Conservation (phyloP, 129 eudicot species). For the Escallonia rubra region DNA sequence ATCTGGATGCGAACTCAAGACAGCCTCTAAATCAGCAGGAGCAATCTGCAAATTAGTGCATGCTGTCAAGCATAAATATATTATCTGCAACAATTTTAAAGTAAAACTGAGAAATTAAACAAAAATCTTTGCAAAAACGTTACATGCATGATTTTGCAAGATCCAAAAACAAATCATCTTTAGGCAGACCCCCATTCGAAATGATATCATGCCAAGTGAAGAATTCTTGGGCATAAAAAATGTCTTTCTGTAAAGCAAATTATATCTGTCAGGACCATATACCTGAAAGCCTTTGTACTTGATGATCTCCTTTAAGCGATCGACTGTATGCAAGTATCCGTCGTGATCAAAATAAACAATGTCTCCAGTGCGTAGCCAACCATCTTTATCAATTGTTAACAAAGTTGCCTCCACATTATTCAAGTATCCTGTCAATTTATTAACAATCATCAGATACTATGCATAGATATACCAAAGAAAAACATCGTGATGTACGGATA, state of each 20-base stretch:
- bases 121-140: background rate
- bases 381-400: constrained; percentile 56
- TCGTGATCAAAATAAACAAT: constrained; percentile 77
- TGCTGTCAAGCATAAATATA: background rate
- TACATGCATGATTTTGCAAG: background rate
- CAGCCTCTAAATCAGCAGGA: constrained; percentile 89
- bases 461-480: background rate
- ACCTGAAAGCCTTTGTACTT: constrained; percentile 98
- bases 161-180: too few relatives aligned
- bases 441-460: background rate
- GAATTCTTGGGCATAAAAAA: background rate
- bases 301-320: constrained; percentile 84
- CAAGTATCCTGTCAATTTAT: constrained; percentile 51
- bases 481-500: background rate
- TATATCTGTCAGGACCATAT: background rate
- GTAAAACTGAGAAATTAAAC: background rate
- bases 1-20: constrained; percentile 64
- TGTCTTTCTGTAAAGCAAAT: background rate
- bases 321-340: constrained; percentile 68
- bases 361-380: constrained; percentile 95
- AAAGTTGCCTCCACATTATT: constrained; percentile 72
- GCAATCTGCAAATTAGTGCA: constrained; percentile 50
- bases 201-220: background rate
- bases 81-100: background rate
- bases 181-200: too few relatives aligned